phyloP scores from a whole-genome alignment of 1,284 basidiomycete genomes.

The Ganoderma sinense region DNA sequence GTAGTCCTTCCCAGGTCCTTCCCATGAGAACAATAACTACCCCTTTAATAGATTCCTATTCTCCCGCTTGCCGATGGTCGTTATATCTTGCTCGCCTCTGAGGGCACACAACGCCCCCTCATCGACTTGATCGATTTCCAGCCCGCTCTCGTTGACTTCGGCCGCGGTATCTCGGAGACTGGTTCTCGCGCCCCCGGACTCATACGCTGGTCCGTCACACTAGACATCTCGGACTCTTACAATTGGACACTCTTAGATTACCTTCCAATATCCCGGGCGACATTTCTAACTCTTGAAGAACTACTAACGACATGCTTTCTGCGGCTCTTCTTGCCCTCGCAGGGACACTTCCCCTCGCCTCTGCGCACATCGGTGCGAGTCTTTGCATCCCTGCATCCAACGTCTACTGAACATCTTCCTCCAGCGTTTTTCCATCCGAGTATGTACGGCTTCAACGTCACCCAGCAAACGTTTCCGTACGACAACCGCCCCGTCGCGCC shows the following conservation, averaged over 20 bases:
- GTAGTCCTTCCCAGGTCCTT: constrained; percentile 4
- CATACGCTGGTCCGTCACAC: constrained; percentile 18
- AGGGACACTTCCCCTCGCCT: constrained; percentile 22
- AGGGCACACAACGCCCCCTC: not conserved
- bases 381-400: not conserved
- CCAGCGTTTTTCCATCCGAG: constrained; percentile 41
- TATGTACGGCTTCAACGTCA: constrained; percentile 65
- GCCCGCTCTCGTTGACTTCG: constrained; percentile 9
- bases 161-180: constrained; percentile 21
- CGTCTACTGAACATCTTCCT: not conserved
- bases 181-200: constrained; percentile 18
- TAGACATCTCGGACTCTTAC: constrained; percentile 2
- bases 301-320: constrained; percentile 17
- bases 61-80: constrained; percentile 14
- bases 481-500: constrained; percentile 64
- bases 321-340: constrained; percentile 16
- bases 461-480: constrained; percentile 52
- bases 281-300: not conserved
- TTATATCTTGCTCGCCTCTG: constrained; percentile 23
- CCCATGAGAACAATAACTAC: constrained; percentile 21
- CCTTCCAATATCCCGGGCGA: not conserved
- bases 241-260: constrained; percentile 4
- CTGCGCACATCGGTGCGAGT: constrained; percentile 28
- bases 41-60: constrained; percentile 23
- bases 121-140: constrained; percentile 25